Percentiles rank a stretch among this genome's conserved stretches.
These are phyloP conservation scores for Stephanodiscus triporus DNA, from an alignment of 108 stramenopile genomes.

Conservation along the genomic window DNA sequence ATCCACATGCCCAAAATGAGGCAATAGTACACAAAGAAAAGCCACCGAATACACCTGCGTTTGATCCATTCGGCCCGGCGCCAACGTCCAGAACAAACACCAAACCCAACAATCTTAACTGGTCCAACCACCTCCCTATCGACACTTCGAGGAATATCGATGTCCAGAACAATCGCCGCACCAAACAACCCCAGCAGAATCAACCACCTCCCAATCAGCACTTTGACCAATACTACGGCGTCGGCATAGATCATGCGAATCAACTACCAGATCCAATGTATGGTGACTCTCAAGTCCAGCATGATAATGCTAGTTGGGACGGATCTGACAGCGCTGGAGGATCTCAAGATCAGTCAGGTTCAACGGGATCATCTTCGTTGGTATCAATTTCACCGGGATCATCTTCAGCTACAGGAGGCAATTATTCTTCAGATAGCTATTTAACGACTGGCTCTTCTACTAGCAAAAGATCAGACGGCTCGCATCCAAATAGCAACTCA, in stretches of 20 bases:
- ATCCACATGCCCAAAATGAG: slow-evolving; percentile 50
- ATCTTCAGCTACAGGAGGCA: neutral
- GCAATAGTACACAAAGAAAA: slow-evolving; percentile 36
- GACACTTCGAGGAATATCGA: slow-evolving; percentile 6
- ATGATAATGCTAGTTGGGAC: slow-evolving; percentile 11
- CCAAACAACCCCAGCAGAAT: slow-evolving; percentile 20
- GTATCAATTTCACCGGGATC: slow-evolving; percentile 20
- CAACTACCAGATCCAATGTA: slow-evolving; percentile 50
- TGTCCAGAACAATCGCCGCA: slow-evolving; percentile 7
- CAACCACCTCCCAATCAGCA: slow-evolving; percentile 34
- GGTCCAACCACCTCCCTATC: neutral
- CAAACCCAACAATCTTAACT: neutral
- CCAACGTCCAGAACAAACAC: neutral
- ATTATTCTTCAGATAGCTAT: slow-evolving; percentile 1
- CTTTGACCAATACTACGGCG: slow-evolving; percentile 46
- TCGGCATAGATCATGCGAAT: slow-evolving; percentile 43
- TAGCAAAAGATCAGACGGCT: neutral
- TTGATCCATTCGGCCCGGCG: neutral
- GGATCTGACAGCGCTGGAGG: slow-evolving; percentile 7
- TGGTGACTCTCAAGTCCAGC: slow-evolving; percentile 45
- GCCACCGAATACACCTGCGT: slow-evolving; percentile 16
- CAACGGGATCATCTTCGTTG: slow-evolving; percentile 21
- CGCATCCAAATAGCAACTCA: neutral
- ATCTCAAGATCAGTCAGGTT: slow-evolving; percentile 15
- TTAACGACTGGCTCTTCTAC: neutral